These are phyloP conservation scores for Adansonia digitata DNA, from an alignment of 345 rosid genomes.

Conservation along the genomic window DNA sequence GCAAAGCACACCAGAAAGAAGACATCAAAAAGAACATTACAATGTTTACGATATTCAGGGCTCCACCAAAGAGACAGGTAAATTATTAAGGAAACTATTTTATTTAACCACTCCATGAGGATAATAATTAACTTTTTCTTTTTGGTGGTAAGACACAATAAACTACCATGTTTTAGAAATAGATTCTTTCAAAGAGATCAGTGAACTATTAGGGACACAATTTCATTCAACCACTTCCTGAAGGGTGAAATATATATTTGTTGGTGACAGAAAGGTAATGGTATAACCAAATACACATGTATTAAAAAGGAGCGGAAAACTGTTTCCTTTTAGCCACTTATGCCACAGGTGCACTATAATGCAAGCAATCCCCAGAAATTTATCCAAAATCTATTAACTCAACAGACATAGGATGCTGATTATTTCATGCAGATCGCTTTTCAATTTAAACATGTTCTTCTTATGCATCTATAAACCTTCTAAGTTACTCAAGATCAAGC, in stretches of 20 bases:
- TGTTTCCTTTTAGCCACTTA: background rate
- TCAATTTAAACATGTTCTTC: background rate
- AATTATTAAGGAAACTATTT: background rate
- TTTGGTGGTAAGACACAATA: background rate
- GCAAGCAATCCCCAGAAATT: background rate
- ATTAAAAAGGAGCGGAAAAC: background rate
- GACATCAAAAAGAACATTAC: background rate
- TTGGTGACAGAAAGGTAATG: background rate
- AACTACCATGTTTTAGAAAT: background rate
- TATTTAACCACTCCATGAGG: background rate
- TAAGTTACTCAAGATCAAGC: background rate
- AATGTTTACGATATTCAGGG: background rate
- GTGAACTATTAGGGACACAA: background rate
- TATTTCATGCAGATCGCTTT: background rate
- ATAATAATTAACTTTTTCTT: background rate
- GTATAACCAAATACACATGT: background rate
- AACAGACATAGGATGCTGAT: background rate
- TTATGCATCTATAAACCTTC: background rate
- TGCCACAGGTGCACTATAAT: background rate
- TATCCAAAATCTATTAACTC: background rate
- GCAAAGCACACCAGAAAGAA: background rate
- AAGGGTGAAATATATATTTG: background rate
- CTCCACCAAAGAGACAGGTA: background rate
- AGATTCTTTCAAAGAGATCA: background rate
- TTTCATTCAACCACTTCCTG: background rate